Conservation (phyloP, 2,329 filamentous ascomycete genomes). For the Scolecobasidium constrictum region DNA sequence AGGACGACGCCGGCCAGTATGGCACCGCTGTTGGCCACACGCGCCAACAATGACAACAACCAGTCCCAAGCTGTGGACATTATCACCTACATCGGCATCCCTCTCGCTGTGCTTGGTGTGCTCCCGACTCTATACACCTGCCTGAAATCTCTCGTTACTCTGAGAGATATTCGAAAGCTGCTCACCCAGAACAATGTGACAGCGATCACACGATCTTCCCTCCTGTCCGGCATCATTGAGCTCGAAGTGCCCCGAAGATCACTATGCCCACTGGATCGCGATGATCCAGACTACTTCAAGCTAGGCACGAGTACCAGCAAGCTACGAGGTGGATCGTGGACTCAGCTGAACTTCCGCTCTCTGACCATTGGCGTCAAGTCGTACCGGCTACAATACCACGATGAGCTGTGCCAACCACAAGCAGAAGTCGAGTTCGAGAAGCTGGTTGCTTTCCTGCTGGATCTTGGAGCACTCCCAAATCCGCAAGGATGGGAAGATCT, state of each 20-base stretch:
- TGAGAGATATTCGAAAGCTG: conserved; percentile 49
- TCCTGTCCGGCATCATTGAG: conserved; percentile 56
- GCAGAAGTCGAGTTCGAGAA: conserved; percentile 47
- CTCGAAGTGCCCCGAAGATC: conserved; percentile 55
- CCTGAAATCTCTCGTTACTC: conserved; percentile 46
- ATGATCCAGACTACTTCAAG: conserved; percentile 48
- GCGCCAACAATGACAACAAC: too few species aligned
- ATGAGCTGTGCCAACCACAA: conserved; percentile 35
- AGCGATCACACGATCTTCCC: conserved; percentile 50
- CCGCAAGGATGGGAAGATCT: conserved; percentile 39
- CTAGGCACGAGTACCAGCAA: conserved; percentile 39
- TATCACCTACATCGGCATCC: conserved; percentile 31
- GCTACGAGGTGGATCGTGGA: conserved; percentile 53
- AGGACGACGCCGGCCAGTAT: too few species aligned
- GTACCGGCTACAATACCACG: conserved; percentile 52
- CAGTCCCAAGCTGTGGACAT: conserved; percentile 17
- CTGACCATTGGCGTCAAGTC: conserved; percentile 50
- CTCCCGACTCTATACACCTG: conserved; percentile 58
- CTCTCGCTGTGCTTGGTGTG: conserved; percentile 48
- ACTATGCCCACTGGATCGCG: conserved; percentile 49
- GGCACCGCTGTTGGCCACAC: too few species aligned
- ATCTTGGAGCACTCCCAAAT: conserved; percentile 52
- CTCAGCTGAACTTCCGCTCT: conserved; percentile 55
- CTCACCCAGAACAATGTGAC: conserved; percentile 44
- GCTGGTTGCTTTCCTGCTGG: conserved; percentile 50